Evolutionary conservation across 495 filamentous ascomycete species (phyloP), one percentile per base, ranked within the genome.

Genomic region (Hypomontagnella monticulosa): DNA sequence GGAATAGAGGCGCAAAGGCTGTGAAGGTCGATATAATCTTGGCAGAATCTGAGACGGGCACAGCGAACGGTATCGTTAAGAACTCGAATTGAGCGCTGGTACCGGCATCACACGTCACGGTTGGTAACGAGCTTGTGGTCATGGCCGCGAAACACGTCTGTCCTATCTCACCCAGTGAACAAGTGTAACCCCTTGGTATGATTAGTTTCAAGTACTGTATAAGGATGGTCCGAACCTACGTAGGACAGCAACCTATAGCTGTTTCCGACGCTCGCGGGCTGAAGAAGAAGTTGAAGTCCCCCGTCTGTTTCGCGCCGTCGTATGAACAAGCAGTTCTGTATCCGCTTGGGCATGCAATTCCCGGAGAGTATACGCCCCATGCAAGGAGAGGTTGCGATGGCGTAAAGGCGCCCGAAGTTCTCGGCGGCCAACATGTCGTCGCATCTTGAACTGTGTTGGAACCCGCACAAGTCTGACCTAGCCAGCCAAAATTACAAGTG

Each of bases 281-380:
- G 32, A 61, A 61, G 1, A 30, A 20, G 32, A 61, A 61, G 12
- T 51, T n/a, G 19, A 61, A 61, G 30, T 61, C 40, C n/a, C 57
- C 48, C 10, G 40, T 52, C 27, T 53, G 14, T 16, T 9, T 12
- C 38, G 32, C 38, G 3, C 49, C 57, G 37, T 53, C 19, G 18
- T 61, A 47, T 53, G 57, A 53, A 32, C 57, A 61, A 36, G 57
- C 57, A 6, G 57, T 46, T 16, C 38, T 27, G 20, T 61, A 61
- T 46, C 57, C 57, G 18, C 19, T 16, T 15, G 57, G 57, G 8
- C 57, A 61, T 37, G 52, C 16, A 6, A 33, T 34, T 38, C 36
- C 57, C 1, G 57, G 57, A 10, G 57, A 44, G 32, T 61, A 61
- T 36, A 61, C 4, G 5, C 57, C 57, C 48, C 48, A 61, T 7